Evolutionary conservation across 352 stramenopile genomes (phyloP), one percentile per base, ranked within the genome.

Genomic region (Pythium sp.): DNA sequence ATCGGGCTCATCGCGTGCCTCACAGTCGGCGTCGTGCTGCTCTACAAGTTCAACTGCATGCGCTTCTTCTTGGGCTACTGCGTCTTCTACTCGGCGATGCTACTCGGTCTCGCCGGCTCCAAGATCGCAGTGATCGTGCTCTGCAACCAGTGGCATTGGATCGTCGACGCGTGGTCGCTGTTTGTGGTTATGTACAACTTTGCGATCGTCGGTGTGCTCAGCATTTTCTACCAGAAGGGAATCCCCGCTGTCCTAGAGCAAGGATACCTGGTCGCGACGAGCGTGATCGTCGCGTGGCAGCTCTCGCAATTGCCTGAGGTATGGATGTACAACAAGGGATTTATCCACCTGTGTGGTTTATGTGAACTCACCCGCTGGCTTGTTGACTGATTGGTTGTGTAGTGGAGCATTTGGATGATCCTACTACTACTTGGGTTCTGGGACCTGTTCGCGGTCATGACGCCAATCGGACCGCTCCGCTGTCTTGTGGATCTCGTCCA

Each of bases 371-470:
- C 28, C 20, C 2, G 58, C 4, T 58, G 28, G 30, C 51, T 51
- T 53, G 62, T 18, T 43, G 2, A 41, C 47, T 56, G 5, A 38
- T 22, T 51, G 5, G 47, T 22, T 28, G 5, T 20, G n/a, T 59
- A 73, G 82, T 97, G 88, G 89, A 96, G 86, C 32, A 74, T 85
- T 12, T 97, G 90, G 90, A 92, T 91, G 67, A 75, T 97, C 4
- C 72, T 97, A n/a, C 73, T 98, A 12, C 91, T 98, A 43, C 77
- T 99, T 51, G 97, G 90, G 1, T 90, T 99, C 46, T 99, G 98
- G 81, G 97, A 99, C 77, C 78, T 99, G 7, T 99, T 97, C 71
- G 98, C 98, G 4, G 98, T 99, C 2, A 77, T 99, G 22, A 97
- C 96, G 9, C 97, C 97, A 0, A 93, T 97, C 65, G 97, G 97